Conservation (phyloP, 208 protist genomes). For the Phytomonas serpens region DNA sequence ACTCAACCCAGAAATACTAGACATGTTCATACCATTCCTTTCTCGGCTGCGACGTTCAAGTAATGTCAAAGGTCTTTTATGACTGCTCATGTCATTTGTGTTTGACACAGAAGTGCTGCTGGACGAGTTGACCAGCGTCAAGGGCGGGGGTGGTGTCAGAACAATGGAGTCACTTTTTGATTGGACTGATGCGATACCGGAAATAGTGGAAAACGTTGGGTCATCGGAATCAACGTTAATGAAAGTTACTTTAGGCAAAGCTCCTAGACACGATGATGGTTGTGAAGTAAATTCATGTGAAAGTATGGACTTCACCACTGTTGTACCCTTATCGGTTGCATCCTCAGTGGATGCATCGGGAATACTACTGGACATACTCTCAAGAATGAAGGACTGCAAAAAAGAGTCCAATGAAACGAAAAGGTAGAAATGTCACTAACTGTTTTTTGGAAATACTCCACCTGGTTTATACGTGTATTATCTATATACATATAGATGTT, state of each 20-base stretch:
- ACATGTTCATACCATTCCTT: constrained; percentile 41
- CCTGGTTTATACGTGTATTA: background rate
- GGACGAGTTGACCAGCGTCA: background rate
- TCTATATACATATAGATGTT: constrained; percentile 1
- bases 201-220: background rate
- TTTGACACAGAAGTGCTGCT: background rate
- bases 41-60: constrained; percentile 64
- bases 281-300: background rate
- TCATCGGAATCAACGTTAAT: background rate
- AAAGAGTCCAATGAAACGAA: background rate
- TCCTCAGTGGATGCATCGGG: background rate
- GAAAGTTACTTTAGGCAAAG: background rate
- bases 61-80: constrained; percentile 39
- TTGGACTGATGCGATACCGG: background rate
- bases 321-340: background rate
- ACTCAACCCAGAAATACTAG: constrained; percentile 48
- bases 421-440: background rate
- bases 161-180: background rate
- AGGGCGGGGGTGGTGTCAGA: background rate
- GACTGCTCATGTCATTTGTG: background rate
- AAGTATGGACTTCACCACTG: background rate
- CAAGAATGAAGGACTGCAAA: background rate
- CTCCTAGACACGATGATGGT: background rate
- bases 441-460: background rate
- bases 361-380: background rate